These are phyloP conservation scores for Didymella arachidicola DNA, from an alignment of 2,329 filamentous ascomycete species.

Conservation along the genomic window DNA sequence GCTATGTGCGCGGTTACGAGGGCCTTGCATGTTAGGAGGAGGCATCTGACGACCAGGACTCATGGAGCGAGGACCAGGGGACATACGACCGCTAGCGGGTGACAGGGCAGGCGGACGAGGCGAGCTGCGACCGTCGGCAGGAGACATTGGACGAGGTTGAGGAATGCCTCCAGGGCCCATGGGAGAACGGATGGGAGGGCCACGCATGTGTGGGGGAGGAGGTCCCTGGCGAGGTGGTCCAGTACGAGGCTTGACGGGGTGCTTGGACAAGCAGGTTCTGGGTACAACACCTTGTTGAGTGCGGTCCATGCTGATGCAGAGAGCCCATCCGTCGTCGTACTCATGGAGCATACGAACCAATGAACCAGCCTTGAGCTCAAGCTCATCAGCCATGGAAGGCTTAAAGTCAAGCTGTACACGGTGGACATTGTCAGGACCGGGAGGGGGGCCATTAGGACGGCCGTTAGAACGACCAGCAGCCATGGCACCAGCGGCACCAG, in stretches of 20 bases:
- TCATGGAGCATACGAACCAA: conserved; percentile 90
- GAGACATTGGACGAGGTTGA: conserved; percentile 54
- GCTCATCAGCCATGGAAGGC: conserved; percentile 90
- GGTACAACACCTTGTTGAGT: conserved; percentile 93
- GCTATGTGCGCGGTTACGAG: conserved; percentile 47
- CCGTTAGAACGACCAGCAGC: conserved; percentile 70
- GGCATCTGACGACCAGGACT: conserved; percentile 46
- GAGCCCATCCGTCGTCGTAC: conserved; percentile 98
- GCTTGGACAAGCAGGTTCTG: conserved; percentile 89
- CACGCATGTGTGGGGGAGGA: conserved; percentile 50
- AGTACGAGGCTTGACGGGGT: conserved; percentile 85
- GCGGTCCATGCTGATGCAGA: conserved; percentile 89
- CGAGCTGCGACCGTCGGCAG: conserved; percentile 54
- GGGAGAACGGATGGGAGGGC: conserved; percentile 40
- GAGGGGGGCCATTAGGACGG: conserved; percentile 65
- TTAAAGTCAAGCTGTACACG: conserved; percentile 94
- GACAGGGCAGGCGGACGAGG: conserved; percentile 57
- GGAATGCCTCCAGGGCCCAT: conserved; percentile 45
- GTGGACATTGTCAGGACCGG: conserved; percentile 71
- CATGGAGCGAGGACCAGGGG: conserved; percentile 41
- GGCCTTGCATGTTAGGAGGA: conserved; percentile 33
- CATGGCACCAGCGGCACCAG: conserved; percentile 51
- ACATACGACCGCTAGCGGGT: conserved; percentile 47
- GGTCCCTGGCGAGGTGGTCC: conserved; percentile 62
- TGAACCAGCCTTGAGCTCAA: conserved; percentile 80